Base-by-base conservation (phyloP, 2,329 filamentous ascomycete genomes). In the Cyphellophora europaea region DNA sequence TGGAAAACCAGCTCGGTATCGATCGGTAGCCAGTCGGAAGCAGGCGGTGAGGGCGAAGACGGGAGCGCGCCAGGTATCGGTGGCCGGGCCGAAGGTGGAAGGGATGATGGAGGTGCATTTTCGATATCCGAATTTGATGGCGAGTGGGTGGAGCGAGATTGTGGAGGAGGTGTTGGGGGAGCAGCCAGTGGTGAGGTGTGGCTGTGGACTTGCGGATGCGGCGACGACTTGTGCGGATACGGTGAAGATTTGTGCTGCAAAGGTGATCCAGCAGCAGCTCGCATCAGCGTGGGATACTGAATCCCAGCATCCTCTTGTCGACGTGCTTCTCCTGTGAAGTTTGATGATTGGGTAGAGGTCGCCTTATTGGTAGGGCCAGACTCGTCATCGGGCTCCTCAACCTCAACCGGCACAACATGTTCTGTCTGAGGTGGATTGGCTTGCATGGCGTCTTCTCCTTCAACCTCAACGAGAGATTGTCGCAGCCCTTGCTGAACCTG, bases 81-180 rank as follows among this genome's bases (percentile, higher is more conserved):
- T 13, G 52, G 58, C 27, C 36, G 49, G 42, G 30, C 37, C 33
- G 49, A 41, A 28, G 52, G 40, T 28, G 54, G 59, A 14, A 58
- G 45, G 4, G 77, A 77, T 1, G 80, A 82, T 0, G 83, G 83
- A 1, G 82, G 82, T 31, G 74, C 77, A 47, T 89, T 89, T 55
- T 91, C 84, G 0, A 80, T 81, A 52, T 91, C 80, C 1, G 82
- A 80, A 48, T 85, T 79, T 1, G 82, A 82, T 12, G 72, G 71
- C 0, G 79, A 82, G 0, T 77, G 78, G 1, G 14, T 13, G 15
- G 30, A 8, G 30, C 15, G 15, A 11, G 30, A 10, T 12, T 16
- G 14, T 32, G 8, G 17, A 8, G 13, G 16, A 14, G 30, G 73
- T 56, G 41, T 36, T 19, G 47, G 43, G 6, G 23, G 11, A 28